Evolutionary conservation across 208 protist genomes (phyloP).

Genomic region (Ichthyophonus hoferi): DNA sequence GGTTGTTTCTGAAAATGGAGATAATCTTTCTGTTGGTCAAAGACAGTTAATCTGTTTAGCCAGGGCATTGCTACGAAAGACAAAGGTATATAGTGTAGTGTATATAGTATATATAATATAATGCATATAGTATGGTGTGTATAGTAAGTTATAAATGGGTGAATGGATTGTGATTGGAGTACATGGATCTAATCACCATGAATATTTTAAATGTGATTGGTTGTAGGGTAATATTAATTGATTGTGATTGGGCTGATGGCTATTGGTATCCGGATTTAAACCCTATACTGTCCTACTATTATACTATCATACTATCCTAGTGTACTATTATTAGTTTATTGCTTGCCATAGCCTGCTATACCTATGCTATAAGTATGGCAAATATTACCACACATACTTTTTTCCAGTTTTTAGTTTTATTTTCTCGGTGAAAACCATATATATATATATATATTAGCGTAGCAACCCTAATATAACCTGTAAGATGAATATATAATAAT

Average conservation of each 20-base stretch:
- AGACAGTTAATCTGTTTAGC: conserved; percentile 89
- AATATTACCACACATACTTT: no score
- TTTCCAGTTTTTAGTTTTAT: no score
- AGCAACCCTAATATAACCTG: not conserved
- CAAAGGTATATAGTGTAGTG: conserved; percentile 69
- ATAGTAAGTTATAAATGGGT: conserved; percentile 87
- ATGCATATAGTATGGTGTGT: conserved; percentile 79
- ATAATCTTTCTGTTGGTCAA: conserved; percentile 77
- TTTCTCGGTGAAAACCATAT: not conserved
- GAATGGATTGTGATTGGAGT: conserved; percentile 62
- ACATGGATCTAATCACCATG: not conserved
- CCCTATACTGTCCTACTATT: no score
- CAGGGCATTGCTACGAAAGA: conserved; percentile 80
- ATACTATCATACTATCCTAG: no score
- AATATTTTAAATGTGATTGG: conserved; percentile 1
- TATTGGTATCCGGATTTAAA: no score
- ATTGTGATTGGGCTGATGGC: no score
- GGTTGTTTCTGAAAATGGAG: conserved; percentile 65
- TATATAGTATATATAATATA: conserved; percentile 74
- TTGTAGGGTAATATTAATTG: conserved; percentile 39
- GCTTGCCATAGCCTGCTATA: no score
- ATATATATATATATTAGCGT: not conserved
- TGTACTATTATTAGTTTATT: no score
- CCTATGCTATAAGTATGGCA: no score
- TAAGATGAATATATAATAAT: not conserved